These are phyloP conservation scores for Neurospora sp. DNA, from an alignment of 495 filamentous ascomycete species.

Conservation along the genomic window DNA sequence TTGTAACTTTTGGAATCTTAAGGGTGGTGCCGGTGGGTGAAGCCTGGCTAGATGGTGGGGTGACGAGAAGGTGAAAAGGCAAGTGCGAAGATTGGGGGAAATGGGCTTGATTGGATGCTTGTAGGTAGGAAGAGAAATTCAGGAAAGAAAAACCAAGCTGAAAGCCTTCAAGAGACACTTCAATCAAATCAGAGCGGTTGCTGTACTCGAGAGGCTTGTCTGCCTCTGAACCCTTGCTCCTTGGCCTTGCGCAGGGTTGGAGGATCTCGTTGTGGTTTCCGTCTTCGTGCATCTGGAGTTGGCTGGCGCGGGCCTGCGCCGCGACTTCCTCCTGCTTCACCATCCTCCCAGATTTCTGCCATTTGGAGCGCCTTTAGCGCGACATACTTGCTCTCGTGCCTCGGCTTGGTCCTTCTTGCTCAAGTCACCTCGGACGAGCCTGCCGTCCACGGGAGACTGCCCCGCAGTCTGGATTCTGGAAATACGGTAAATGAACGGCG, in stretches of 20 bases:
- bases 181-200: not conserved
- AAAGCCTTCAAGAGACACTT: not conserved
- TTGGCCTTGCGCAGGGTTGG: not conserved
- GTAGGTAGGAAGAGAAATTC: not conserved
- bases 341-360: not conserved
- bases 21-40: not conserved
- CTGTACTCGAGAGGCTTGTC: not conserved
- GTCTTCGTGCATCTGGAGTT: not conserved
- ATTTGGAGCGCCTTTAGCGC: not conserved
- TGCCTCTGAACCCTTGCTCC: not conserved
- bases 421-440: not conserved
- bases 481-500: not conserved
- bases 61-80: not conserved
- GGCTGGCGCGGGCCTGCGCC: not conserved
- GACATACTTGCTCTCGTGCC: not conserved
- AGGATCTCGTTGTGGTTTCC: not conserved
- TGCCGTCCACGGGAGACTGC: not conserved
- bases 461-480: not conserved
- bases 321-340: not conserved
- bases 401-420: not conserved
- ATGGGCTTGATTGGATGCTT: not conserved
- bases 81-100: not conserved
- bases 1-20: not conserved
- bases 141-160: not conserved
- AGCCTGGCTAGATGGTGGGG: not conserved